phyloP scores from a whole-genome alignment of 306 rosid genomes.

The Malus sylvestris region DNA sequence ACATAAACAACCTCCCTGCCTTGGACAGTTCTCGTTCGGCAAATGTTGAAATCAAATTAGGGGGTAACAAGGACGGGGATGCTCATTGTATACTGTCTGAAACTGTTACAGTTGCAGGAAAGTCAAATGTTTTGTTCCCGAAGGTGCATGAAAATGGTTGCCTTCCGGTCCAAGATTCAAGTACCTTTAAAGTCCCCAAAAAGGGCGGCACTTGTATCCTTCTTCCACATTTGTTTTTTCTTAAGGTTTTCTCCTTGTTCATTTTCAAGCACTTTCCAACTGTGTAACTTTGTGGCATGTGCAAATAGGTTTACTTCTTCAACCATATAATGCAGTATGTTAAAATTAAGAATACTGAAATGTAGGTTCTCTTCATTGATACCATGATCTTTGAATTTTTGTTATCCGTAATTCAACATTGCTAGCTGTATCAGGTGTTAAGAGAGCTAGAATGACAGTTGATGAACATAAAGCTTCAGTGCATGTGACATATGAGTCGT shows the following conservation, averaged over 20 bases:
- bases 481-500: slow-evolving; percentile 49
- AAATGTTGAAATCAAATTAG: slow-evolving; percentile 17
- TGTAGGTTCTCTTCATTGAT: neutral
- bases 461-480: slow-evolving; percentile 72
- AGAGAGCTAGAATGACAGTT: slow-evolving; percentile 48
- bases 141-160: slow-evolving; percentile 30
- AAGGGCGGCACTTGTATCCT: slow-evolving; percentile 47
- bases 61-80: slow-evolving; percentile 4
- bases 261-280: neutral
- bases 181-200: slow-evolving; percentile 22
- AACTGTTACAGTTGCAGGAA: slow-evolving; percentile 25
- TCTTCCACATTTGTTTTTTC: slow-evolving; percentile 7
- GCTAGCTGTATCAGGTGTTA: slow-evolving; percentile 56
- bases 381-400: slow-evolving; percentile 1
- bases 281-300: neutral
- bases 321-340: neutral
- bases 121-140: slow-evolving; percentile 17
- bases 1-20: slow-evolving; percentile 11
- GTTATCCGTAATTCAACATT: slow-evolving; percentile 37
- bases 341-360: neutral
- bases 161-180: slow-evolving; percentile 20
- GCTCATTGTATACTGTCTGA: slow-evolving; percentile 13
- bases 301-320: neutral
- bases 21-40: slow-evolving; percentile 6
- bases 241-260: slow-evolving; percentile 1